Percentiles rank a stretch among this genome's conserved stretches.
Evolutionary conservation across 2,329 filamentous ascomycete species (phyloP).

Genomic region (Atkinsonella hypoxylon): DNA sequence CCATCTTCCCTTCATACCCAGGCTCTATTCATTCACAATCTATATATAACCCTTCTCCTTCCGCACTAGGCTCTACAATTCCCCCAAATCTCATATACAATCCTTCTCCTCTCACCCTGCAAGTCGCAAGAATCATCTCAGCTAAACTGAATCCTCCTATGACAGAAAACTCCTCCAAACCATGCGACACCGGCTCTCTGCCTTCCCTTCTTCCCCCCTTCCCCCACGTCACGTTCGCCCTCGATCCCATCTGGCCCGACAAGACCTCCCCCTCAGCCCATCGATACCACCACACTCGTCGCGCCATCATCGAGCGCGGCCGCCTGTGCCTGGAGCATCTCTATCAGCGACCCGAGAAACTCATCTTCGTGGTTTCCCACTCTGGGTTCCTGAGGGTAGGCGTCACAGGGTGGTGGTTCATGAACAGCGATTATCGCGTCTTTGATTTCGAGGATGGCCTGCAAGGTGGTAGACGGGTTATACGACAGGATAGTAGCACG

Average conservation of each 20-base stretch:
- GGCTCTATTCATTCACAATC: no score
- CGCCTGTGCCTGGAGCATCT: constrained; percentile 37
- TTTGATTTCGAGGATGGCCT: constrained; percentile 37
- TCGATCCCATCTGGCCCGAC: constrained; percentile 51
- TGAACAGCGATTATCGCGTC: constrained; percentile 53
- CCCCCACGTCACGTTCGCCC: constrained; percentile 43
- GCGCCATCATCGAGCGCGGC: constrained; percentile 42
- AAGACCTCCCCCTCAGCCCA: constrained; percentile 37
- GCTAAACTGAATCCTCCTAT: no score
- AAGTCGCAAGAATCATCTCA: background rate
- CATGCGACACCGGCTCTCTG: constrained; percentile 49
- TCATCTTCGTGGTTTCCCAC: constrained; percentile 54
- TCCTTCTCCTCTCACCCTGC: background rate
- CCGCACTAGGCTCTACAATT: no score
- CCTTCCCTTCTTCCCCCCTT: constrained; percentile 34
- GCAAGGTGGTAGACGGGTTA: constrained; percentile 6
- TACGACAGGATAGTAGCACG: constrained; percentile 35
- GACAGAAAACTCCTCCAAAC: constrained; percentile 39
- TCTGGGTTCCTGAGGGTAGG: constrained; percentile 49
- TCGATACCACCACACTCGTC: constrained; percentile 40
- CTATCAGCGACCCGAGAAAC: constrained; percentile 41
- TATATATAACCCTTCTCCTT: no score
- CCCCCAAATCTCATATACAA: background rate
- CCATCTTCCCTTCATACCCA: no score
- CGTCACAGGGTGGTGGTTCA: constrained; percentile 42